A percentile compares a stretch with the other conserved stretches of the same genome.
Conservation (phyloP, 352 stramenopile genomes). For the Pythium diclinum region DNA sequence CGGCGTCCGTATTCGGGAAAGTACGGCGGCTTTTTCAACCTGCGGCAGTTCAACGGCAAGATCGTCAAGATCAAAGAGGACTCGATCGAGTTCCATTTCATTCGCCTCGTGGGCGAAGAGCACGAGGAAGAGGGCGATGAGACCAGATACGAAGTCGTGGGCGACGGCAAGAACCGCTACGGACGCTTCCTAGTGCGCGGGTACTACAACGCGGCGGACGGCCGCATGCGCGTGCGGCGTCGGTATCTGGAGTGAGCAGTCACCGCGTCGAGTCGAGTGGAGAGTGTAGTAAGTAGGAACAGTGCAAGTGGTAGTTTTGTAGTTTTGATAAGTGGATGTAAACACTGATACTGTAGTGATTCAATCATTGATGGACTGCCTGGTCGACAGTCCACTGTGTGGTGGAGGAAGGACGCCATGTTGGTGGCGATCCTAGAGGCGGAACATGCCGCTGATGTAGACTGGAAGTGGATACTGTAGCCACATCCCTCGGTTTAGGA, state of each 20-base stretch:
- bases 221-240: slow-evolving; percentile 48
- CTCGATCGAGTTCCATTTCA: slow-evolving; percentile 62
- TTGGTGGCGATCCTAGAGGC: slow-evolving; percentile 1
- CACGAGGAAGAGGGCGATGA: slow-evolving; percentile 27
- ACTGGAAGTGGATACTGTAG: background rate
- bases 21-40: slow-evolving; percentile 69
- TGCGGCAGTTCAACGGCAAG: slow-evolving; percentile 64
- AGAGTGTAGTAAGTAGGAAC: background rate
- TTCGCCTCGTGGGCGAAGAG: slow-evolving; percentile 36
- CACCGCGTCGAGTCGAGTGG: background rate
- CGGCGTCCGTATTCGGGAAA: slow-evolving; percentile 60
- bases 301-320: background rate
- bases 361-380: too few species aligned
- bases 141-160: slow-evolving; percentile 55
- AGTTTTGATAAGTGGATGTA: background rate
- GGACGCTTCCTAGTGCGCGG: slow-evolving; percentile 68
- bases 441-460: background rate
- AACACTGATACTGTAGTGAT: background rate
- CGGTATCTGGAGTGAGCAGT: slow-evolving; percentile 46
- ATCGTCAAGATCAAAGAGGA: slow-evolving; percentile 58
- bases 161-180: slow-evolving; percentile 63
- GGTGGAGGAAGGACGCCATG: background rate
- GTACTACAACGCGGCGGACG: slow-evolving; percentile 45
- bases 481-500: background rate
- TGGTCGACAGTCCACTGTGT: too few species aligned